These are phyloP conservation scores for Reutealis trisperma DNA, from an alignment of 345 rosid genomes.

Conservation along the genomic window DNA sequence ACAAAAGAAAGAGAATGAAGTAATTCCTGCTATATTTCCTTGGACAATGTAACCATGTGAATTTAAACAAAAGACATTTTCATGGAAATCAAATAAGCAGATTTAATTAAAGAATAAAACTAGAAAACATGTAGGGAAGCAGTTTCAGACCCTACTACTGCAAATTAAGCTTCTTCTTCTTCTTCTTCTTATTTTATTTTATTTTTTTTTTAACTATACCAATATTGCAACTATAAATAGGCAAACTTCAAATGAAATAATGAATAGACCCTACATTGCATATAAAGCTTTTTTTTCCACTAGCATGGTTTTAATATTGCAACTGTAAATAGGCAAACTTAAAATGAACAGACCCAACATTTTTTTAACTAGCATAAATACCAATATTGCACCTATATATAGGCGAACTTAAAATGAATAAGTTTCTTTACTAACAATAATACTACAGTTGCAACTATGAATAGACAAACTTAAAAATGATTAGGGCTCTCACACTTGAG, in stretches of 20 bases:
- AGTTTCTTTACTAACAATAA: no score
- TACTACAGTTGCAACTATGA: neutral
- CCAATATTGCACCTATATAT: neutral
- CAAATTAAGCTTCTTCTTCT: neutral
- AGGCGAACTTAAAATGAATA: neutral
- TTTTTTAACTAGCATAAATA: neutral
- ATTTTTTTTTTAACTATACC: neutral
- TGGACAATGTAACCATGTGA: neutral
- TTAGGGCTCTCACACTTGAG: slow-evolving; percentile 36
- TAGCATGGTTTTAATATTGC: no score
- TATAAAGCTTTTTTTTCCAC: no score
- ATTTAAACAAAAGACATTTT: neutral
- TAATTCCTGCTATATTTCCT: neutral
- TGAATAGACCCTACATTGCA: no score
- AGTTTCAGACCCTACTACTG: neutral
- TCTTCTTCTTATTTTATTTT: no score
- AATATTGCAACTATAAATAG: neutral
- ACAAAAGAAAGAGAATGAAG: neutral
- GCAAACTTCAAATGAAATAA: neutral
- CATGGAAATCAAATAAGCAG: neutral
- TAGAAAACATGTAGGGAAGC: neutral
- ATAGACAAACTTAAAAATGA: neutral
- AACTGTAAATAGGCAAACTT: no score
- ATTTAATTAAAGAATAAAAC: neutral
- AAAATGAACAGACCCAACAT: neutral